Evolutionary conservation across 768 basidiomycete species (phyloP).

Genomic region (Hericium erinaceus): DNA sequence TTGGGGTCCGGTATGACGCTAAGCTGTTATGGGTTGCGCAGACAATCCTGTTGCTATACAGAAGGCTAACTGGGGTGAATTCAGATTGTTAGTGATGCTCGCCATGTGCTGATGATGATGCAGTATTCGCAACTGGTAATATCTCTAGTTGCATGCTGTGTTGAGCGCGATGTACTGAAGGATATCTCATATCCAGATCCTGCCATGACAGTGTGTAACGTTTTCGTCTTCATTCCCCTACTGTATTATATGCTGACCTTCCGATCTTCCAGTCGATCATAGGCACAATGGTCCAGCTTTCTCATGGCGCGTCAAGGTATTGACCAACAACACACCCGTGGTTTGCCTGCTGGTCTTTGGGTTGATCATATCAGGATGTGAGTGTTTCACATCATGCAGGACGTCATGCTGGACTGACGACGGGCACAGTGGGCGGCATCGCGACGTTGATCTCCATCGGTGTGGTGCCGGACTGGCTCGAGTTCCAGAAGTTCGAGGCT

Average conservation of each 20-base stretch:
- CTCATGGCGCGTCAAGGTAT: conserved; percentile 5
- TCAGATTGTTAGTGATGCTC: neutral
- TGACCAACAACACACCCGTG: neutral
- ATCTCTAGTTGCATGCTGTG: neutral
- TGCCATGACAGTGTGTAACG: conserved; percentile 3
- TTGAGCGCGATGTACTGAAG: neutral
- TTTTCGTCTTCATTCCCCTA: neutral
- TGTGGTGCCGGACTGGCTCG: conserved; percentile 6
- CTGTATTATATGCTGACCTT: neutral
- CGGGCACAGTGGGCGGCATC: conserved; percentile 9
- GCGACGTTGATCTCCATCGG: conserved; percentile 10
- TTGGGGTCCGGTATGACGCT: too few relatives aligned
- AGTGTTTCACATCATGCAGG: neutral
- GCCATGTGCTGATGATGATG: neutral
- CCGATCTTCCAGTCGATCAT: neutral
- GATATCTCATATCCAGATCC: neutral
- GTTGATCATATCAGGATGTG: neutral
- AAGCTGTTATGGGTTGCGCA: neutral
- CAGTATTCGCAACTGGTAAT: conserved; percentile 4
- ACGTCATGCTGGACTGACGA: neutral
- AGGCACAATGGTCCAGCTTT: conserved; percentile 6
- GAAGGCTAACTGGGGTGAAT: conserved; percentile 3
- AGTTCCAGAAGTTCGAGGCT: conserved; percentile 11
- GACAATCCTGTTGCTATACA: neutral
- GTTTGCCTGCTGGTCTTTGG: neutral